These are phyloP conservation scores for Arabidopsis arenosa DNA, from an alignment of 345 rosid species.

Conservation along the genomic window DNA sequence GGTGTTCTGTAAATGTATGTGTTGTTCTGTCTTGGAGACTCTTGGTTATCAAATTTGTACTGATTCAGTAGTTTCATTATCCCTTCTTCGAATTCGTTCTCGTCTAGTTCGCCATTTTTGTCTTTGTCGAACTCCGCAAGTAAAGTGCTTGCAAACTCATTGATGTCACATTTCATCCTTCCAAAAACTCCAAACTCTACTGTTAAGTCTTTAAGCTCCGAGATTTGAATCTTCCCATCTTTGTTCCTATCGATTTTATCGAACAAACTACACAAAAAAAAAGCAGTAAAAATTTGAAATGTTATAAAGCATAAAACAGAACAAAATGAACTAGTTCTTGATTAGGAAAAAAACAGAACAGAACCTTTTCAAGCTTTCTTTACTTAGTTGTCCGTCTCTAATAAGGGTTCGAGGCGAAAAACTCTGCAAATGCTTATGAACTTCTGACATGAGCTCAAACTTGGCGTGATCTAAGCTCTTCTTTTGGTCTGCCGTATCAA, in stretches of 20 bases:
- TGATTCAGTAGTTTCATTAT: conserved; percentile 41
- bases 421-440: conserved; percentile 46
- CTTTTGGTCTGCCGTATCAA: conserved; percentile 35
- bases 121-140: conserved; percentile 43
- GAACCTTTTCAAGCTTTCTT: conserved; percentile 49
- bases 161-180: conserved; percentile 47
- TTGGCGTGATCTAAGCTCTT: conserved; percentile 46
- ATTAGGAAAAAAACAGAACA: not conserved
- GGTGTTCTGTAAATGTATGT: conserved; percentile 44
- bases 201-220: conserved; percentile 45
- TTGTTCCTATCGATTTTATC: conserved; percentile 44
- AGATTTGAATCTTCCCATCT: conserved; percentile 48
- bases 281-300: not conserved
- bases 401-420: conserved; percentile 44
- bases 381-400: conserved; percentile 46
- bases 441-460: conserved; percentile 49
- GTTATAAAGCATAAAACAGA: conserved; percentile 12
- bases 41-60: conserved; percentile 43
- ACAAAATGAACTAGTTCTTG: not conserved
- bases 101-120: conserved; percentile 45
- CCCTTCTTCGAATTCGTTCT: conserved; percentile 44
- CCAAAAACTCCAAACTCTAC: conserved; percentile 47
- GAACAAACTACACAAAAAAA: conserved; percentile 36
- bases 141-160: conserved; percentile 46
- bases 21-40: conserved; percentile 37